Evolutionary conservation across 1,139 yeast genomes (phyloP).

Genomic region (Taiozyma sp.): DNA sequence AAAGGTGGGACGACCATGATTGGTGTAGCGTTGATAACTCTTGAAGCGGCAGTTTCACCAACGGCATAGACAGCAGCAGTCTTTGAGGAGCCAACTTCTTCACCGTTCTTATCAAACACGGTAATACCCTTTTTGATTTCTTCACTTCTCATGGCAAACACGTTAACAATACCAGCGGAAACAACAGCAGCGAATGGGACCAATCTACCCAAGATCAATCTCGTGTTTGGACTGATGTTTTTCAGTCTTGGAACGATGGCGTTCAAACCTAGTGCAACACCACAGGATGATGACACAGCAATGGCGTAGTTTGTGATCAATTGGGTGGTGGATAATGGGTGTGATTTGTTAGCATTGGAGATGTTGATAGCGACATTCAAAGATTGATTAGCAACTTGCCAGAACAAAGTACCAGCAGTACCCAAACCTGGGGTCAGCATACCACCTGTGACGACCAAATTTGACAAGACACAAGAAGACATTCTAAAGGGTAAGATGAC

Average conservation of each 20-base stretch:
- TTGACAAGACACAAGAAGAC: constrained; percentile 93
- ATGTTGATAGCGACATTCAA: constrained; percentile 95
- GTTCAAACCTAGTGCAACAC: constrained; percentile 91
- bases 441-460: constrained; percentile 92
- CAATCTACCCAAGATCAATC: constrained; percentile 69
- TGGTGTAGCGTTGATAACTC: constrained; percentile 96
- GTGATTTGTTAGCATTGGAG: constrained; percentile 93
- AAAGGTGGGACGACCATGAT: constrained; percentile 95
- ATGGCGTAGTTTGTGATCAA: constrained; percentile 71
- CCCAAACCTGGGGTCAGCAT: constrained; percentile 95
- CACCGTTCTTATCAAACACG: constrained; percentile 68
- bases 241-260: constrained; percentile 80
- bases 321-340: constrained; percentile 78
- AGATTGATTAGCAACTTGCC: constrained; percentile 98
- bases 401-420: constrained; percentile 83
- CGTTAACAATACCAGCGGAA: constrained; percentile 92
- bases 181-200: constrained; percentile 99
- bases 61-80: constrained; percentile 90
- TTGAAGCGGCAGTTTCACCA: constrained; percentile 92
- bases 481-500: constrained; percentile 91
- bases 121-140: constrained; percentile 82
- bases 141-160: constrained; percentile 91
- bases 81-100: constrained; percentile 71
- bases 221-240: constrained; percentile 61
- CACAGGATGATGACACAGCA: constrained; percentile 93